Evolutionary conservation across 2,329 filamentous ascomycete genomes (phyloP), one percentile per base, ranked within the genome.

Genomic region (Aspergillus glaucus): DNA sequence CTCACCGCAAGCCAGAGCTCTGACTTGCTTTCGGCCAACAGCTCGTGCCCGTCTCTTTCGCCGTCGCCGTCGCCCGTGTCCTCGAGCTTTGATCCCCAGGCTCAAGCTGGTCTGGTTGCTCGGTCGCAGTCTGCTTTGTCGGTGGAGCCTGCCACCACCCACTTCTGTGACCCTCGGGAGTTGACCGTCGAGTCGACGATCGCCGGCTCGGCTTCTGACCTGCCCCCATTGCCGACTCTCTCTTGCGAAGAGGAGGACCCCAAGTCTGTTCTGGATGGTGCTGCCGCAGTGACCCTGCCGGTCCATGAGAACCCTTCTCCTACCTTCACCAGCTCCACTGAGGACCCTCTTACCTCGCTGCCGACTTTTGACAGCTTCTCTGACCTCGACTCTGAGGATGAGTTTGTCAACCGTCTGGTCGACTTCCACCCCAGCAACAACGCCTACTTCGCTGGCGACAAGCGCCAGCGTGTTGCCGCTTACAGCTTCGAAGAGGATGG

Each of bases 151-250:
- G 77, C 80, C 57, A 85, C 89, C 67, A 79, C 89, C 58, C 85
- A 89, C 71, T 94, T 93, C 68, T 95, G 92, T 71, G 91, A 96
- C 65, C 91, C 92, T 30, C 85, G 91, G 63, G 88, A 95, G 65
- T 75, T 96, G 55, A 95, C 87, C 17, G 88, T 95, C 30, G 75
- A 75, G 51, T 65, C 74, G 37, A 72, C 72, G 24, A 78, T 74
- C 47, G 69, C 70, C 47, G 56, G 63, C 21, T 57, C 64, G 45
- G 66, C 75, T 62, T 70, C 77, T 47, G 85, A 89, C 57, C 85
- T 88, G 57, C 78, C 85, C 19, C 77, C 79, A 51, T 75, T 69
- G 66, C 63, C 69, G 61, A 58, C 71, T 21, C 80, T 85, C 55
- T 77, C 80, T 52, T 67, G 65, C 30, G 64, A 70, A 46, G 69